Evolutionary conservation across 1,139 yeast genomes (phyloP).

Genomic region (Magnusiomyces sp.): DNA sequence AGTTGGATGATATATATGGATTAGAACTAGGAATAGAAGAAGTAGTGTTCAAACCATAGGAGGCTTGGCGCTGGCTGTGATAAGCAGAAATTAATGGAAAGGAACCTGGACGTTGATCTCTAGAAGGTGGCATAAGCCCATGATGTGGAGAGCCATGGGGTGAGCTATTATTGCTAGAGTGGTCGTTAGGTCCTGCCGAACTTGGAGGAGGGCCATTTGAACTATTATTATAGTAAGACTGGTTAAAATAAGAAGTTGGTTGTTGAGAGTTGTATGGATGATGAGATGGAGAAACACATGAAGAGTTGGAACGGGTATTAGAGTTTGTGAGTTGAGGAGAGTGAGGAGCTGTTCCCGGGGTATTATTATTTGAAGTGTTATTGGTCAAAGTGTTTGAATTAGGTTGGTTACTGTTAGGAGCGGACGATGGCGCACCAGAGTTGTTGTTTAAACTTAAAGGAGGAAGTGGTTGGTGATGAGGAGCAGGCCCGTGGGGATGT

Average conservation of each 20-base stretch:
- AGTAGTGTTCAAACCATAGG: conserved; percentile 11
- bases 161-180: conserved; percentile 8
- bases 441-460: neutral
- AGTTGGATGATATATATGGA: conserved; percentile 5
- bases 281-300: conserved; percentile 1
- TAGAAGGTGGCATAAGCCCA: conserved; percentile 16
- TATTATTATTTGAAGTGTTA: neutral
- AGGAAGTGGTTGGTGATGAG: neutral
- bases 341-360: neutral
- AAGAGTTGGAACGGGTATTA: neutral
- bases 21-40: conserved; percentile 14
- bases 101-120: conserved; percentile 28
- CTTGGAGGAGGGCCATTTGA: conserved; percentile 6
- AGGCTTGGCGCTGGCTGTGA: conserved; percentile 9
- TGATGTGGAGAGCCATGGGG: neutral
- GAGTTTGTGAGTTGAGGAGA: neutral
- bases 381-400: neutral
- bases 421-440: too few species aligned
- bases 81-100: conserved; percentile 21
- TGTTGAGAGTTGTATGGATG: neutral
- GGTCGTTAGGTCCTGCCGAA: conserved; percentile 8
- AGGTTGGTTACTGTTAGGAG: too few species aligned
- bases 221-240: conserved; percentile 4
- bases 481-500: neutral
- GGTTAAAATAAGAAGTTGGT: neutral